phyloP scores from a whole-genome alignment of 179 eudicot species.

The Nepenthes alata region DNA sequence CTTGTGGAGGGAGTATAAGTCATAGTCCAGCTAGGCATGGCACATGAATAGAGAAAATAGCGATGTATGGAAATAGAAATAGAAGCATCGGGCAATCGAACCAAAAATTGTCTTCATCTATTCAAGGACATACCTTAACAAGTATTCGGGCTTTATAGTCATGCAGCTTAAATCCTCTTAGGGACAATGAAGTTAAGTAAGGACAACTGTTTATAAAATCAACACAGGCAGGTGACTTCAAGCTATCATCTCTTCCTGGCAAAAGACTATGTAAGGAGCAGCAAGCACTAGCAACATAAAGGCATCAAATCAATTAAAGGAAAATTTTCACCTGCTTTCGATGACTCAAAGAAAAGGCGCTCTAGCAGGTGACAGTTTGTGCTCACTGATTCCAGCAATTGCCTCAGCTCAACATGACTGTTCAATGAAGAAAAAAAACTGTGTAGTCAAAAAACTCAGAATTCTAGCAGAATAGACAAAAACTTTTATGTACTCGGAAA shows the following conservation, averaged over 20 bases:
- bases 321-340: conserved; percentile 7
- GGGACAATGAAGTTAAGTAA: conserved; percentile 35
- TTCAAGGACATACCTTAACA: conserved; percentile 29
- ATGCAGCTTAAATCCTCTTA: conserved; percentile 46
- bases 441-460: conserved; percentile 1
- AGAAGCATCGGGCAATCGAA: no score
- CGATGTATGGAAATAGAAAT: no score
- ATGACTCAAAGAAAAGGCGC: conserved; percentile 12
- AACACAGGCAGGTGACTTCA: conserved; percentile 35
- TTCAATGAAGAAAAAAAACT: not conserved
- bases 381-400: conserved; percentile 8
- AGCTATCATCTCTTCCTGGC: conserved; percentile 55
- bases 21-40: no score
- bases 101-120: not conserved
- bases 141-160: conserved; percentile 37
- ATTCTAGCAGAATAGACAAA: no score
- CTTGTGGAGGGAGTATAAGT: no score
- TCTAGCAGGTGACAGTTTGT: conserved; percentile 6
- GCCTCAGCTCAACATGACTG: conserved; percentile 12
- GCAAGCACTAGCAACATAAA: not conserved
- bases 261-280: conserved; percentile 1
- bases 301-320: not conserved
- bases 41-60: no score
- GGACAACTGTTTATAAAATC: conserved; percentile 49
- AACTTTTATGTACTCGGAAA: no score